phyloP scores from a whole-genome alignment of 1,284 basidiomycete species.

The Exobasidium rhododendri region DNA sequence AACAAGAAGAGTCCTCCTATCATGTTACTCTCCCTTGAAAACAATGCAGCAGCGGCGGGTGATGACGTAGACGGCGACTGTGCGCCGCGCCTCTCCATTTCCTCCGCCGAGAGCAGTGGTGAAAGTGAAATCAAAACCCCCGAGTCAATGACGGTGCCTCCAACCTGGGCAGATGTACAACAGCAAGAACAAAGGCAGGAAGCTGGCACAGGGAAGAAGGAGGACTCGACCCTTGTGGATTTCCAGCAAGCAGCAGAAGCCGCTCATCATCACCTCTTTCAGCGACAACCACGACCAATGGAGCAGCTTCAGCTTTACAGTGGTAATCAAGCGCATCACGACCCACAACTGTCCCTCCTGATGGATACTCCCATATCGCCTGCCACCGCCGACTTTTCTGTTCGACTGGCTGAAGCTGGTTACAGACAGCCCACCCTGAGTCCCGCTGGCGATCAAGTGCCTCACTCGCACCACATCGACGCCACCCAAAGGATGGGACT shows the following conservation, averaged over 20 bases:
- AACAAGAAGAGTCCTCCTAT: no score
- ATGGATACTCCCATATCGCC: not conserved
- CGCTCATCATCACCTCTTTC: not conserved
- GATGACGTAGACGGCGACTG: not conserved
- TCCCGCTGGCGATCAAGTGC: no score
- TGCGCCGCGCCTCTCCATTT: constrained; percentile 35
- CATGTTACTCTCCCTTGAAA: no score
- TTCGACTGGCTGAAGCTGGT: not conserved
- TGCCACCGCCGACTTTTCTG: not conserved
- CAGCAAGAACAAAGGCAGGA: no score
- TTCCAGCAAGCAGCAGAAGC: not conserved
- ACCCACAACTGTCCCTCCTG: not conserved
- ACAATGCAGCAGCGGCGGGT: not conserved
- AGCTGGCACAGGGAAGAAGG: not conserved
- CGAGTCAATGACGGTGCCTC: constrained; percentile 22
- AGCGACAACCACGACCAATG: not conserved
- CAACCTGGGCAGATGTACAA: not conserved
- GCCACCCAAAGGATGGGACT: not conserved
- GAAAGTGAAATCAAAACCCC: constrained; percentile 32
- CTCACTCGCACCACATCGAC: no score
- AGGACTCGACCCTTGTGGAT: not conserved
- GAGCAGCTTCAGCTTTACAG: constrained; percentile 1
- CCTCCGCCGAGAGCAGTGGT: constrained; percentile 30
- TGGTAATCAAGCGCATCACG: not conserved
- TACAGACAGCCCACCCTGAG: no score